A percentile compares a stretch with the other conserved stretches of the same genome.
Evolutionary conservation across 2,329 filamentous ascomycete genomes (phyloP).

Genomic region (Teratosphaeria epicoccoides): DNA sequence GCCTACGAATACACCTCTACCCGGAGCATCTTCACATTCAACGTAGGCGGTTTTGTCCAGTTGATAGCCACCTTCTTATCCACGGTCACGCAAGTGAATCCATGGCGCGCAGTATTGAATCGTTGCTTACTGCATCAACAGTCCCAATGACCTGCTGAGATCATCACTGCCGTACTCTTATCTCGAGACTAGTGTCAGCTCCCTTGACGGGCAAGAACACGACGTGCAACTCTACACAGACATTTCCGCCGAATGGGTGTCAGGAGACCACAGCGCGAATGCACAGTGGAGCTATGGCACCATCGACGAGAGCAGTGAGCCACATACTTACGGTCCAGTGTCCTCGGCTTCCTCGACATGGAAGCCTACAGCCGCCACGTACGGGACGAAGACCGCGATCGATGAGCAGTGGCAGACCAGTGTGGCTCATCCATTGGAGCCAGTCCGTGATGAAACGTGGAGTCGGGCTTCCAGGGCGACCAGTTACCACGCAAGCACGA

Average conservation of each 20-base stretch:
- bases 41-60: conserved; percentile 47
- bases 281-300: conserved; percentile 52
- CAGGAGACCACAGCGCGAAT: conserved; percentile 46
- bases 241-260: conserved; percentile 54
- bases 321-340: not conserved
- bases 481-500: not conserved
- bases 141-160: conserved; percentile 46
- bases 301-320: conserved; percentile 10
- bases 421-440: conserved; percentile 7
- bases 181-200: conserved; percentile 51
- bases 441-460: conserved; percentile 2
- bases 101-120: not conserved
- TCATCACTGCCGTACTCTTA: conserved; percentile 65
- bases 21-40: conserved; percentile 57
- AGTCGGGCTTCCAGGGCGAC: conserved; percentile 1
- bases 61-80: conserved; percentile 63
- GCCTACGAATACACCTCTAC: conserved; percentile 62
- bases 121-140: not conserved
- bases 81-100: conserved; percentile 47
- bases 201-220: conserved; percentile 44
- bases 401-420: conserved; percentile 2
- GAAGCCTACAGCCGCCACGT: no score
- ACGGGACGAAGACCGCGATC: conserved; percentile 13
- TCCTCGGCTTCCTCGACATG: not conserved
- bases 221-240: conserved; percentile 60